Conservation (phyloP, 257 asterid genomes). For the Rhazya stricta region DNA sequence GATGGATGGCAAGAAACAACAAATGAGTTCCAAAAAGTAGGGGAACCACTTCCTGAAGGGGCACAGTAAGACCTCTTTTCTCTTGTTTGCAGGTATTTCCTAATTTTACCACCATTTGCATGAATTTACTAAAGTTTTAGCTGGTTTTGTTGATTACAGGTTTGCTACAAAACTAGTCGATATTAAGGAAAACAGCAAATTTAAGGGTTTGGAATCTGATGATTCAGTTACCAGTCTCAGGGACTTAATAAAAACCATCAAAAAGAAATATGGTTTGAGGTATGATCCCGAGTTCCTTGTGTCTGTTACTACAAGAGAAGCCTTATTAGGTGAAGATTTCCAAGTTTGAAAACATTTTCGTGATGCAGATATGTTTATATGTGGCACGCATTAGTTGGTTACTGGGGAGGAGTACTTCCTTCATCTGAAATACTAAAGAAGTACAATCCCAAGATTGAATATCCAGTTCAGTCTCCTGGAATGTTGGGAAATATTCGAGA, state of each 20-base stretch:
- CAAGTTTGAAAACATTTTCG: not conserved
- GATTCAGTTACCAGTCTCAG: not conserved
- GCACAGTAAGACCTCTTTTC: conserved; percentile 43
- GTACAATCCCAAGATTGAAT: conserved; percentile 12
- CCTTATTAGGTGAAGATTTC: not conserved
- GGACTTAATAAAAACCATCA: conserved; percentile 3
- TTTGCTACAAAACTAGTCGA: conserved; percentile 49
- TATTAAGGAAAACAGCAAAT: conserved; percentile 46
- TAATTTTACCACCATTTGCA: not conserved
- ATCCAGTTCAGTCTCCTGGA: conserved; percentile 17
- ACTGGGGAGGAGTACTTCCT: conserved; percentile 22
- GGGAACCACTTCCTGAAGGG: conserved; percentile 42
- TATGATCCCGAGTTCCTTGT: not conserved
- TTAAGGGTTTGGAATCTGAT: conserved; percentile 1
- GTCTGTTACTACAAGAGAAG: not conserved
- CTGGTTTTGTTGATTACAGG: conserved; percentile 24
- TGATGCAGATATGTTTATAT: conserved; percentile 17
- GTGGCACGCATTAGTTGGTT: conserved; percentile 22
- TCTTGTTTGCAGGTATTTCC: not conserved
- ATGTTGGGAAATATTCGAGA: conserved; percentile 8
- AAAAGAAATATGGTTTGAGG: conserved; percentile 17
- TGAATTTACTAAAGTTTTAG: conserved; percentile 2
- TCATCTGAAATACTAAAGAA: conserved; percentile 5
- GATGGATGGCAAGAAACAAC: conserved; percentile 80
- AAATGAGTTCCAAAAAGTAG: conserved; percentile 49